Base-by-base conservation (phyloP, 2,329 filamentous ascomycete genomes). In the Clarireedia sp. region DNA sequence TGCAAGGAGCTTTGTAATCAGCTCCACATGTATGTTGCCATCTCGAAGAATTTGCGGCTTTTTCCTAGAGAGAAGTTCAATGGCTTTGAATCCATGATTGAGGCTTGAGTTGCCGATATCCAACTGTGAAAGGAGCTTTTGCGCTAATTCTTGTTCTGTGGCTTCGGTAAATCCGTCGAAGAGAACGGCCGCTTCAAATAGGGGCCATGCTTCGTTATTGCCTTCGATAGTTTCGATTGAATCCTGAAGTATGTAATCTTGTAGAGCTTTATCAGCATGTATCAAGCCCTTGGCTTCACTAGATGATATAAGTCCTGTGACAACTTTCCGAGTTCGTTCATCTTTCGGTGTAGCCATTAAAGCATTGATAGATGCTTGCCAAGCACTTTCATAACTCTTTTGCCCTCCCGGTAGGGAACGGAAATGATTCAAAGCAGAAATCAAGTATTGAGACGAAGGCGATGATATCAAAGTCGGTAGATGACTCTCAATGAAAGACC, bases 381-480 rank as follows among this genome's bases (percentile, higher is more conserved):
- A 68, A 3, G 60, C 45, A 3, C 29, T 51, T 41, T 64, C 51
- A 46, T 63, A 64, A 23, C 48, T 33, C 5, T 24, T 29, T 41
- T 67, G 67, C 55, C 68, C 73, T 53, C 63, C 72, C 40, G 70
- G 69, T 16, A 74, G 72, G 29, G 73, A 67, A 1, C 78, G 76
- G 41, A 84, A 73, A 0, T 78, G 69, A 48, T 83, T 78, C 0
- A 95, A 73, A 10, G 83, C 81, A 0, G 83, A 79, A 7, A 90
- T 73, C 0, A 96, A 69, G 50, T 85, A 78, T 2, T 78, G 70
- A 0, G 82, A 80, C 1, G 89, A 91, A 0, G 87, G 81, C 0
- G 89, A 90, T 2, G 78, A 70, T 2, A 91, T 71, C 16, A 94
- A 72, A 1, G 74, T 71, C 0, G 79, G 73, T 14, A 86, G 73